A percentile compares a stretch with the other conserved stretches of the same genome.
These are phyloP conservation scores for Fusarium citri DNA, from an alignment of 2,329 filamentous ascomycete genomes.

Conservation along the genomic window DNA sequence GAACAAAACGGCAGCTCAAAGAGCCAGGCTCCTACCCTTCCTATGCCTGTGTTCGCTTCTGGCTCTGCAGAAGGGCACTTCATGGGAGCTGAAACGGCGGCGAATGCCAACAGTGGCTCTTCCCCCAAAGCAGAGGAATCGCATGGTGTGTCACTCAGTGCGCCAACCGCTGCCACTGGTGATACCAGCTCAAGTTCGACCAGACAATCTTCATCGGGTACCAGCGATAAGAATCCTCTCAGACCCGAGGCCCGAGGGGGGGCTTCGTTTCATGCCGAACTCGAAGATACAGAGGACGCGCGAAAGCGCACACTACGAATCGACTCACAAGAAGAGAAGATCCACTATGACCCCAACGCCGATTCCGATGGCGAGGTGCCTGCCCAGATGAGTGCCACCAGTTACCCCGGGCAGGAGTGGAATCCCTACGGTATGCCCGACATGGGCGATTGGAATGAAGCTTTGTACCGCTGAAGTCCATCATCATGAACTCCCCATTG, in stretches of 20 bases:
- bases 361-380: constrained; percentile 47
- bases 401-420: constrained; percentile 79
- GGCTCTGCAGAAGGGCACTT: neutral
- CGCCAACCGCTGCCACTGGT: constrained; percentile 17
- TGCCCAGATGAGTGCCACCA: constrained; percentile 74
- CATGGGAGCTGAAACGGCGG: constrained; percentile 1
- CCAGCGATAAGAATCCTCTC: constrained; percentile 13
- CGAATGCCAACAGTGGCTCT: neutral
- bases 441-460: constrained; percentile 46
- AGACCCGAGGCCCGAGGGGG: constrained; percentile 19
- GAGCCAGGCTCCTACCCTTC: constrained; percentile 5
- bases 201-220: constrained; percentile 17
- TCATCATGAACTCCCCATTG: neutral
- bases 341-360: constrained; percentile 55
- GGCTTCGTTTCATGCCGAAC: constrained; percentile 48
- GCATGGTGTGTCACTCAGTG: constrained; percentile 34
- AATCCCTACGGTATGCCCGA: constrained; percentile 62
- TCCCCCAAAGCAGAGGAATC: constrained; percentile 13
- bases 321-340: constrained; percentile 65
- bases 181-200: constrained; percentile 28
- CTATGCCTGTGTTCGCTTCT: constrained; percentile 8
- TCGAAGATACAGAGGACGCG: constrained; percentile 58
- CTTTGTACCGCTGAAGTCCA: neutral
- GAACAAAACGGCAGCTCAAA: constrained; percentile 19
- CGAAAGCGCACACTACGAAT: constrained; percentile 59